These are phyloP conservation scores for Hypomyces perniciosus DNA, from an alignment of 2,329 filamentous ascomycete species.

Conservation along the genomic window DNA sequence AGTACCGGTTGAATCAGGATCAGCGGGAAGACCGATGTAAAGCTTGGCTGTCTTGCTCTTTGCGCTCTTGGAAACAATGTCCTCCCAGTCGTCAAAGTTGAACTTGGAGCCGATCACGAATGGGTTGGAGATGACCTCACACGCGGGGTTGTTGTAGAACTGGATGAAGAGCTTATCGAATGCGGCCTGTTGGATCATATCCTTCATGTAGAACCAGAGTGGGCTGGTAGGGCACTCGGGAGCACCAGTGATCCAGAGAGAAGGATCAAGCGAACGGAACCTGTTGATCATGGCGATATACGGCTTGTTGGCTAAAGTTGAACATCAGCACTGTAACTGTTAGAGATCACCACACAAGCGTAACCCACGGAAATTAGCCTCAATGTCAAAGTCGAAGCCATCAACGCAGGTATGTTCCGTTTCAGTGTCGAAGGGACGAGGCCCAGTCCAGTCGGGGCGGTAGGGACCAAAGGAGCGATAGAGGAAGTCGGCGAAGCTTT, in stretches of 20 bases:
- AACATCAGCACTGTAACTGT: not conserved
- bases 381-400: constrained; percentile 40
- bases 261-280: constrained; percentile 27
- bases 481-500: constrained; percentile 33
- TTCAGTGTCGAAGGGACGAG: constrained; percentile 34
- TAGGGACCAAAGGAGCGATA: constrained; percentile 35
- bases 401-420: constrained; percentile 28
- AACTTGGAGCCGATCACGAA: constrained; percentile 26
- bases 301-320: constrained; percentile 25
- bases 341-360: not conserved
- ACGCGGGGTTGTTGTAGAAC: constrained; percentile 43
- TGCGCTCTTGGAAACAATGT: constrained; percentile 26
- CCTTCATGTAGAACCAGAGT: constrained; percentile 27
- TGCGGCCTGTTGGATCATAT: constrained; percentile 33
- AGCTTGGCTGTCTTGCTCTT: constrained; percentile 38
- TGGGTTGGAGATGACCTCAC: constrained; percentile 29
- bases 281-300: constrained; percentile 34
- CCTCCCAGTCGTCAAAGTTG: constrained; percentile 40
- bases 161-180: constrained; percentile 42
- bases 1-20: constrained; percentile 20
- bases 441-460: constrained; percentile 23
- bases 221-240: constrained; percentile 36
- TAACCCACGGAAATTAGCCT: constrained; percentile 27
- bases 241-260: constrained; percentile 36
- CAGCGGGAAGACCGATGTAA: constrained; percentile 38